A percentile compares a stretch with the other conserved stretches of the same genome.
These are phyloP conservation scores for Suillus clintonianus DNA, from an alignment of 768 basidiomycete genomes.

Conservation along the genomic window DNA sequence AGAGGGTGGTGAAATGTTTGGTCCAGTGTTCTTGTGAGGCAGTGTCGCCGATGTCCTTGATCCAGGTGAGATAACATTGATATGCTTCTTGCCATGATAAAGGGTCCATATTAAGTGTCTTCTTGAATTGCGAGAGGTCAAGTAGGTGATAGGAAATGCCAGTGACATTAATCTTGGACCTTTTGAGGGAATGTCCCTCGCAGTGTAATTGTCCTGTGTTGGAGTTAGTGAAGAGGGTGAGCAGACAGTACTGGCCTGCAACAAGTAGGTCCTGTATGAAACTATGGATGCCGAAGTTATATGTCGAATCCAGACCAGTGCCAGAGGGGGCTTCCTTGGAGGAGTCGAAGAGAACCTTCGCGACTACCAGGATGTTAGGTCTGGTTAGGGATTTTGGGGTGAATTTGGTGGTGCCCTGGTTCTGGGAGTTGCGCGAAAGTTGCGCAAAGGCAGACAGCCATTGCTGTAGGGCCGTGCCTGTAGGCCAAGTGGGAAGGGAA, in stretches of 20 bases:
- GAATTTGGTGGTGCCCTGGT: too few species aligned
- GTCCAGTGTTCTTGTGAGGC: not conserved
- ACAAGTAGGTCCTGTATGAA: too few species aligned
- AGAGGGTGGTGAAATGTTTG: not conserved
- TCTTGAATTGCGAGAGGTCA: not conserved
- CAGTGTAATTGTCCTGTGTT: not conserved
- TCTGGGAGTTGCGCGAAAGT: too few species aligned
- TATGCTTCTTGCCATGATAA: not conserved
- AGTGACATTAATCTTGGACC: not conserved
- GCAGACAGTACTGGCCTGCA: not conserved
- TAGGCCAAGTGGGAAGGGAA: too few species aligned
- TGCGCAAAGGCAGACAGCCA: too few species aligned
- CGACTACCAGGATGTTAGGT: too few species aligned
- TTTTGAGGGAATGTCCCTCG: not conserved
- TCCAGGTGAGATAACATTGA: not conserved
- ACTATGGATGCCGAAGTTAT: too few species aligned
- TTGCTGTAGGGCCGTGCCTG: too few species aligned
- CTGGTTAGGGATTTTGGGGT: too few species aligned
- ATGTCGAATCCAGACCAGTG: not conserved
- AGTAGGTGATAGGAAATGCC: not conserved
- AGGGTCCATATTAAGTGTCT: fast-evolving
- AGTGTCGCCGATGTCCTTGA: not conserved
- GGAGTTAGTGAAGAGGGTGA: not conserved
- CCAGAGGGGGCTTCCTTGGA: not conserved
- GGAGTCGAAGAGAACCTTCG: too few species aligned